phyloP scores from a whole-genome alignment of 75 land plant species.

The Sequoiadendron giganteum region DNA sequence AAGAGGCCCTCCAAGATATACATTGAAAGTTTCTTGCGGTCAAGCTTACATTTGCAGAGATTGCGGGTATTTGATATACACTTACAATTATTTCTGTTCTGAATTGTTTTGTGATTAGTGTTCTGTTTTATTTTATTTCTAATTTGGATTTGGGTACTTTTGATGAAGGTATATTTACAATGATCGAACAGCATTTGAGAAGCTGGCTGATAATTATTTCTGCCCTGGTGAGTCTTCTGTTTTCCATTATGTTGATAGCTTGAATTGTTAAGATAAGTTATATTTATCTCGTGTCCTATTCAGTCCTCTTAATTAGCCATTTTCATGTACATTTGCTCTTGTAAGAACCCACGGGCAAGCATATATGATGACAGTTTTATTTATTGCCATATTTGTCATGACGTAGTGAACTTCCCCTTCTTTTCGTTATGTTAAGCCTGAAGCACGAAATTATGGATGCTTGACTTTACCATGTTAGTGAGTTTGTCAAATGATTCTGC shows the following conservation, averaged over 20 bases:
- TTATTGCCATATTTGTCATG: neutral
- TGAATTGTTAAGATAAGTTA: neutral
- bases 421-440: neutral
- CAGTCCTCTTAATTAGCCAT: neutral
- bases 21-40: conserved; percentile 72
- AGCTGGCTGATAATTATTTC: conserved; percentile 70
- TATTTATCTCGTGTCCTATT: neutral
- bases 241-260: neutral
- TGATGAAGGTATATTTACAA: conserved; percentile 86
- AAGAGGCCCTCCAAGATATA: conserved; percentile 29
- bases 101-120: neutral
- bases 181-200: conserved; percentile 88
- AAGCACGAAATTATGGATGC: neutral
- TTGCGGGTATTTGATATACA: conserved; percentile 64
- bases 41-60: conserved; percentile 89
- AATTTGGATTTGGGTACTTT: neutral
- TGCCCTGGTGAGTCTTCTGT: conserved; percentile 70
- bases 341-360: neutral
- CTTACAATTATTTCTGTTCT: neutral
- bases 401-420: neutral
- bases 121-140: neutral
- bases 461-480: neutral
- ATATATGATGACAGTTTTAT: neutral
- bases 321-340: neutral
- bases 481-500: neutral